These are phyloP conservation scores for Boletus bicolor DNA, from an alignment of 768 basidiomycete species.

Conservation along the genomic window DNA sequence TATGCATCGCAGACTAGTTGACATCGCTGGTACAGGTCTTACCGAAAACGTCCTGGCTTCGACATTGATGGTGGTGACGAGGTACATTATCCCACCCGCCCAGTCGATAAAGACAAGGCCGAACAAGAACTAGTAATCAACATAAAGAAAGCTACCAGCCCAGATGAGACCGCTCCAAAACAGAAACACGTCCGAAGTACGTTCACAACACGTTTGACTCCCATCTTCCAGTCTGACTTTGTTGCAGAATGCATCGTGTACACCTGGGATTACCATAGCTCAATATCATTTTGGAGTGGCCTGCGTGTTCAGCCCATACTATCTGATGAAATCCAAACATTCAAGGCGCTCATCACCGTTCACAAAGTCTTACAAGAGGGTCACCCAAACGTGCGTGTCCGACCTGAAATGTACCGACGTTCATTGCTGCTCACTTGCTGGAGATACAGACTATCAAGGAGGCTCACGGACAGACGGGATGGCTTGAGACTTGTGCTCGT, in stretches of 20 bases:
- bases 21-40: constrained; percentile 28
- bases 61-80: constrained; percentile 72
- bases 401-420: neutral
- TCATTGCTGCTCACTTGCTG: constrained; percentile 10
- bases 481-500: constrained; percentile 95
- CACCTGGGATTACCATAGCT: constrained; percentile 99
- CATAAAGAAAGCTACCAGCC: constrained; percentile 96
- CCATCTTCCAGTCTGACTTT: constrained; percentile 12
- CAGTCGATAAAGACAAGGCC: constrained; percentile 98
- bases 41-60: constrained; percentile 41
- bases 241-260: constrained; percentile 91
- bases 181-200: constrained; percentile 99
- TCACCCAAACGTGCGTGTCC: constrained; percentile 72
- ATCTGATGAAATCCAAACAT: constrained; percentile 96
- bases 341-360: constrained; percentile 95
- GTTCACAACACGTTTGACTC: constrained; percentile 30
- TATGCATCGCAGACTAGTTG: constrained; percentile 1
- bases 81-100: constrained; percentile 91
- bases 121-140: constrained; percentile 91
- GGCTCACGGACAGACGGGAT: constrained; percentile 93
- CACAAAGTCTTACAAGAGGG: constrained; percentile 99
- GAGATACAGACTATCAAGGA: constrained; percentile 83
- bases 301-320: constrained; percentile 95
- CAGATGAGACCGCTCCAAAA: constrained; percentile 95
- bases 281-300: constrained; percentile 96